phyloP scores from a whole-genome alignment of 2,329 filamentous ascomycete species.

The Ascochyta rabiei region DNA sequence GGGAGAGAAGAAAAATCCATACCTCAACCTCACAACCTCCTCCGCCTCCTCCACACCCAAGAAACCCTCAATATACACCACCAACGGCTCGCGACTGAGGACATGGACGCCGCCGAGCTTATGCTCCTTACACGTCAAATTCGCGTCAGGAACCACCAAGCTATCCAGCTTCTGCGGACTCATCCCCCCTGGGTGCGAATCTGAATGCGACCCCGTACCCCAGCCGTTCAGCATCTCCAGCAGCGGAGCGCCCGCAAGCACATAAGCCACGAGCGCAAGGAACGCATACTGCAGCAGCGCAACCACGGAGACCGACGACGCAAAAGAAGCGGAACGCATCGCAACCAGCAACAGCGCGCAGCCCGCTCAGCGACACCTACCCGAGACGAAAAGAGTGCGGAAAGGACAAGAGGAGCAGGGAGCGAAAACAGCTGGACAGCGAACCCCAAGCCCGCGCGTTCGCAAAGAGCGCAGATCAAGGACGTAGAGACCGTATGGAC shows the following conservation, averaged over 20 bases:
- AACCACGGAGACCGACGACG: slow-evolving; percentile 16
- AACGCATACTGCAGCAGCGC: slow-evolving; percentile 42
- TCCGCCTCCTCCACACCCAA: slow-evolving; percentile 55
- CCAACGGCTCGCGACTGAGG: slow-evolving; percentile 59
- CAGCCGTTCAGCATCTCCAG: slow-evolving; percentile 23
- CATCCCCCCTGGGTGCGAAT: background rate
- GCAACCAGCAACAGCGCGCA: too few relatives aligned
- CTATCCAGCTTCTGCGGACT: slow-evolving; percentile 39
- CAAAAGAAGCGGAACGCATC: too few relatives aligned
- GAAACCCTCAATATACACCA: slow-evolving; percentile 65
- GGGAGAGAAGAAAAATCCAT: slow-evolving; percentile 15
- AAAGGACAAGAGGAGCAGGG: too few relatives aligned
- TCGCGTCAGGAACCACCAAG: slow-evolving; percentile 49
- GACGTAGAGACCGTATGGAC: too few relatives aligned
- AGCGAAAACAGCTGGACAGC: too few relatives aligned
- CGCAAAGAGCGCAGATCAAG: too few relatives aligned
- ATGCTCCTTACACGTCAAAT: slow-evolving; percentile 49
- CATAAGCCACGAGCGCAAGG: slow-evolving; percentile 37
- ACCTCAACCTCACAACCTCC: slow-evolving; percentile 62
- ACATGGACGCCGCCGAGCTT: slow-evolving; percentile 53
- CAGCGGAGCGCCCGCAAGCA: slow-evolving; percentile 47
- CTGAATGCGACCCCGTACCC: slow-evolving; percentile 1
- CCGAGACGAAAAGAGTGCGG: too few relatives aligned
- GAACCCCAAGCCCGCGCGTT: too few relatives aligned
- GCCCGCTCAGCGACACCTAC: too few relatives aligned